Evolutionary conservation across 1,284 basidiomycete species (phyloP), one percentile per base, ranked within the genome.

Genomic region (Fomitopsis pinicola): DNA sequence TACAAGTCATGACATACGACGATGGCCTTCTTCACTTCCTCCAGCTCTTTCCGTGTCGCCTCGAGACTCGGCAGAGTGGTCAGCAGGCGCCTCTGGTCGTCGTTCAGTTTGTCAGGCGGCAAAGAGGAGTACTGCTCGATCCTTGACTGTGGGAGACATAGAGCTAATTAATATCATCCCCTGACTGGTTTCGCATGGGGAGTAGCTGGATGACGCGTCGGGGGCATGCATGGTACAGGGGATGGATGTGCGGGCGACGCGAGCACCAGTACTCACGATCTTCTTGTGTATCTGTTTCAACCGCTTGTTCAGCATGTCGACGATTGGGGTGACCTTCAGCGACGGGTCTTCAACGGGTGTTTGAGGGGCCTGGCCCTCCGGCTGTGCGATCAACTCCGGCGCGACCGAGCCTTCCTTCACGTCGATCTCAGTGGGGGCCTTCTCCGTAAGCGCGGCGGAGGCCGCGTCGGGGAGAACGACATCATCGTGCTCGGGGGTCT

Each of bases 271-370:
- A 83, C 89, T 68, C 72, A 92, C 94, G 64, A 94, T 90, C 78
- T 95, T 95, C 80, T 95, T 95, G 62, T 80, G 82, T 36, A 91
- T 80, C 44, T 82, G 79, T 66, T 90, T 90, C 68, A 92, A 75
- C 53, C 92, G 82, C 76, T 93, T 94, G 68, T 82, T 80, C 60
- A 95, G 76, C 64, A 94, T 80, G 54, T 95, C 92, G 58, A 89
- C 84, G 59, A 91, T 81, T 10, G 89, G 87, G 65, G 89, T 89
- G 9, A 72, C 74, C 69, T 86, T 89, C 60, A 76, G 69, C 55
- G 74, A 57, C 46, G 68, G 53, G 42, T 63, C 77, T 22, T 82
- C 81, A 55, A 81, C 80, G 10, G 76, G 75, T 10, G 75, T 69
- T 3, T 80, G 76, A 2, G 72, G 62, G 14, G 33, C 35, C 35